Evolutionary conservation across 495 filamentous ascomycete genomes (phyloP).

Genomic region (Daldinia concentrica): DNA sequence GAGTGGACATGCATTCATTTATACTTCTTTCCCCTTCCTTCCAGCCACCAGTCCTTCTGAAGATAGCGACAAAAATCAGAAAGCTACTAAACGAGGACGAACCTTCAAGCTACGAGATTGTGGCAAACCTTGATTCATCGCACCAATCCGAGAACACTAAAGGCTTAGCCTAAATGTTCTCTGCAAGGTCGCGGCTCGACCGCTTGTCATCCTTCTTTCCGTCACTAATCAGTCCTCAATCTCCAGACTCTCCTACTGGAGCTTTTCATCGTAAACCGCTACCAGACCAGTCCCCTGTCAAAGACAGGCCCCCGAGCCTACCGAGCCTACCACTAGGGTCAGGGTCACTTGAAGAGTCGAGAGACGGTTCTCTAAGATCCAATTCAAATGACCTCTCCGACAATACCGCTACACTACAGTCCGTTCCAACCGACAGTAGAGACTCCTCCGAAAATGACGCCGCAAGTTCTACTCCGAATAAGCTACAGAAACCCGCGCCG

Average conservation of each 20-base stretch:
- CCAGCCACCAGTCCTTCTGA: not conserved
- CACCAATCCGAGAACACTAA: slow-evolving; percentile 8
- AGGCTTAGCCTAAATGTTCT: slow-evolving; percentile 31
- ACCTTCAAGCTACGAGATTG: slow-evolving; percentile 3
- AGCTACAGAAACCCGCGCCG: slow-evolving; percentile 39
- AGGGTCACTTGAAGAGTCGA: slow-evolving; percentile 7
- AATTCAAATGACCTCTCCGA: slow-evolving; percentile 16
- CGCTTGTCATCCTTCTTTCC: slow-evolving; percentile 46
- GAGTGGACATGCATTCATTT: slow-evolving; percentile 39
- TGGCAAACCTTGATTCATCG: slow-evolving; percentile 15
- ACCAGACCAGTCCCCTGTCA: slow-evolving; percentile 29
- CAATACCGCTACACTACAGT: slow-evolving; percentile 4
- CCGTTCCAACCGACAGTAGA: slow-evolving; percentile 15
- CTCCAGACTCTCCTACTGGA: slow-evolving; percentile 34
- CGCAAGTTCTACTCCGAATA: slow-evolving; percentile 7
- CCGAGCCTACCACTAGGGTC: slow-evolving; percentile 27
- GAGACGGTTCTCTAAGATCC: not conserved
- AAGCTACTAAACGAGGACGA: slow-evolving; percentile 10
- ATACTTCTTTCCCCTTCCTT: slow-evolving; percentile 26
- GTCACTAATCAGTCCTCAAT: slow-evolving; percentile 42
- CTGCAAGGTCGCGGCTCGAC: slow-evolving; percentile 38
- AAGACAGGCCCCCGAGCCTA: slow-evolving; percentile 34
- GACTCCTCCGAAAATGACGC: slow-evolving; percentile 22
- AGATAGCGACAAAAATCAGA: slow-evolving; percentile 11
- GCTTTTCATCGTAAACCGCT: slow-evolving; percentile 41